Evolutionary conservation across 768 basidiomycete species (phyloP), one percentile per base, ranked within the genome.

Genomic region (Kwoniella bestiolae): DNA sequence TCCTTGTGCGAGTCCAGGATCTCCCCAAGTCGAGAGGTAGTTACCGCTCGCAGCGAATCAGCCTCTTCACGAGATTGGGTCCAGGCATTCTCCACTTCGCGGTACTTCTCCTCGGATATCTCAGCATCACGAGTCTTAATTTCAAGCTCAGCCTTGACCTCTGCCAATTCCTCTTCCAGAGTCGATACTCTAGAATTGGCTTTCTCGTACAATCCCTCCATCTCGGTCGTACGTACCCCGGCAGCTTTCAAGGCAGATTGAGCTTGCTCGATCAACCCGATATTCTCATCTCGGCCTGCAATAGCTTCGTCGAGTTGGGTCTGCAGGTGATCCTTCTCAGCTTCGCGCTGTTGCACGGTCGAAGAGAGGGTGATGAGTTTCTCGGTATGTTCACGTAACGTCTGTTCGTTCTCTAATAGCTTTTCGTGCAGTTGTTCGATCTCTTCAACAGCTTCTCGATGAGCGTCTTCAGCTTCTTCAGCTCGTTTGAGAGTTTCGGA

Each of bases 31-130:
- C 89, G 86, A 51, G 89, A 88, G 2, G 92, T 95, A 2, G 94
- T 94, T 56, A 93, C 83, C 23, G 90, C 89, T 59, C 93, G 85
- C 80, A 94, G 88, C 1, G 90, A 87, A 79, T 96, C 94, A 2
- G 93, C 92, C 83, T 97, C 93, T 82, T 94, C 90, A 14, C 93
- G 87, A 46, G 92, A 92, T 80, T 92, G 91, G 26, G 90, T 87
- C 89, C 93, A 96, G 8, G 90, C 87, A 76, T 90, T 92, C 82
- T 96, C 94, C 46, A 89, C 88, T 59, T 94, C 91, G 26, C 86
- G 83, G 46, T 94, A 82, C 60, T 89, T 85, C 9, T 84, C 82
- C 49, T 87, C 86, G 5, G 88, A 84, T 8, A 86, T 80, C 66
- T 94, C 92, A 16, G 87, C 86, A 79, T 96, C 94, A 2, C 86